phyloP scores from a whole-genome alignment of 495 filamentous ascomycete genomes.

The Aspergillus heteromorphus region DNA sequence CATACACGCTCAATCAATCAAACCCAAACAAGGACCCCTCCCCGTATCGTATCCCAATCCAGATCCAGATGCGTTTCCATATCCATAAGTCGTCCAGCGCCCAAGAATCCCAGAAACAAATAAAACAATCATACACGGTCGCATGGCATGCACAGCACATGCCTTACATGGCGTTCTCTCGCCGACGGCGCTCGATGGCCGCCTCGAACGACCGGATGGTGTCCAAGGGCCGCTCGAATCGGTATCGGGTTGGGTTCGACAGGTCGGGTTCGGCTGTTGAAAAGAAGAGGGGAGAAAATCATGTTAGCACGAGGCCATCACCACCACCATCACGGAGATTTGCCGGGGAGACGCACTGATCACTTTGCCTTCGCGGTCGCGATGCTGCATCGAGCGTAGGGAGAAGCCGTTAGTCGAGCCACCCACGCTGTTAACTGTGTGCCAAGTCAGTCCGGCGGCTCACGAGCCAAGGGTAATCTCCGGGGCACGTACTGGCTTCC shows the following conservation, averaged over 20 bases:
- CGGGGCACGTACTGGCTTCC: conserved; percentile 67
- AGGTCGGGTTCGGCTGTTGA: conserved; percentile 39
- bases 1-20: too few species aligned
- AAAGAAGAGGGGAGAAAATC: too few species aligned
- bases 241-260: conserved; percentile 66
- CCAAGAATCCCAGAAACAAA: too few species aligned
- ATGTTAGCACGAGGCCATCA: too few species aligned
- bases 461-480: background rate
- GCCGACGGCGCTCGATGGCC: conserved; percentile 62
- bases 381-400: conserved; percentile 68
- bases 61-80: too few species aligned
- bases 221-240: conserved; percentile 86
- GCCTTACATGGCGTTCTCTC: conserved; percentile 16
- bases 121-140: background rate
- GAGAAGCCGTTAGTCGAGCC: conserved; percentile 41
- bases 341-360: conserved; percentile 61
- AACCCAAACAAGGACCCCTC: too few species aligned
- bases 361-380: conserved; percentile 70
- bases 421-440: conserved; percentile 9
- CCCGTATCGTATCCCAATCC: too few species aligned
- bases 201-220: conserved; percentile 90
- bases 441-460: conserved; percentile 1
- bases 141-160: too few species aligned
- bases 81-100: too few species aligned
- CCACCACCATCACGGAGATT: background rate